phyloP scores from a whole-genome alignment of 345 rosid genomes.

The Eutrema japonicum region DNA sequence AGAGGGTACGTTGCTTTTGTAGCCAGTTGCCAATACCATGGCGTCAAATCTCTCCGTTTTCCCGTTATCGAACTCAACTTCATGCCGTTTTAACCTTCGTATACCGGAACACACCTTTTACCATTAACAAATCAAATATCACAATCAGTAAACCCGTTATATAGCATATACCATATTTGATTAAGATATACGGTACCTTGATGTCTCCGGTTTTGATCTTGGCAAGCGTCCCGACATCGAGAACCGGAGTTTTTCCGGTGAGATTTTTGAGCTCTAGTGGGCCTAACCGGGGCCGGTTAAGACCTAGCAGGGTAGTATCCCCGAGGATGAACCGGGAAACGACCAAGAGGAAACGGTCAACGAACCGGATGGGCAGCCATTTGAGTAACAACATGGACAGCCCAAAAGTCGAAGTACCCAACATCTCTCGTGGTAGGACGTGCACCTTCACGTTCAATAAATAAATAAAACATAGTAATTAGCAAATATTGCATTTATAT shows the following conservation, averaged over 20 bases:
- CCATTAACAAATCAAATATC: constrained; percentile 27
- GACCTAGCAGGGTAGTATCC: constrained; percentile 67
- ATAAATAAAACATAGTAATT: constrained; percentile 5
- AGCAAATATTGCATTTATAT: constrained; percentile 27
- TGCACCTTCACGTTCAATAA: constrained; percentile 69
- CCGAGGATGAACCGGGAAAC: constrained; percentile 74
- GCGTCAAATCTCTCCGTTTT: constrained; percentile 68
- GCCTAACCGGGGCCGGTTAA: constrained; percentile 81
- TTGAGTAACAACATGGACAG: constrained; percentile 87
- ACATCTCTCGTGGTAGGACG: constrained; percentile 92
- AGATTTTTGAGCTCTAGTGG: constrained; percentile 76
- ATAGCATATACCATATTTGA: background rate
- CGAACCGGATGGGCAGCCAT: constrained; percentile 83
- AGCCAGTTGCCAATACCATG: constrained; percentile 89
- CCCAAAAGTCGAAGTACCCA: constrained; percentile 93
- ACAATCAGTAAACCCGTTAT: constrained; percentile 24
- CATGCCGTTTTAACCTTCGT: constrained; percentile 54
- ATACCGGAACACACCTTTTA: constrained; percentile 68
- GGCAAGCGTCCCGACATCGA: constrained; percentile 88
- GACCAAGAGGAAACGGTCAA: constrained; percentile 72
- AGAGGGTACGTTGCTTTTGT: constrained; percentile 86
- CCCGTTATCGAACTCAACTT: constrained; percentile 73
- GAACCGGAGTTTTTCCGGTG: constrained; percentile 87
- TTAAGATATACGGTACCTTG: constrained; percentile 53
- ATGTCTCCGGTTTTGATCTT: constrained; percentile 87